Evolutionary conservation across 192 early-diverging fungal species (phyloP).

Genomic region (Rhizophagus prolifer): DNA sequence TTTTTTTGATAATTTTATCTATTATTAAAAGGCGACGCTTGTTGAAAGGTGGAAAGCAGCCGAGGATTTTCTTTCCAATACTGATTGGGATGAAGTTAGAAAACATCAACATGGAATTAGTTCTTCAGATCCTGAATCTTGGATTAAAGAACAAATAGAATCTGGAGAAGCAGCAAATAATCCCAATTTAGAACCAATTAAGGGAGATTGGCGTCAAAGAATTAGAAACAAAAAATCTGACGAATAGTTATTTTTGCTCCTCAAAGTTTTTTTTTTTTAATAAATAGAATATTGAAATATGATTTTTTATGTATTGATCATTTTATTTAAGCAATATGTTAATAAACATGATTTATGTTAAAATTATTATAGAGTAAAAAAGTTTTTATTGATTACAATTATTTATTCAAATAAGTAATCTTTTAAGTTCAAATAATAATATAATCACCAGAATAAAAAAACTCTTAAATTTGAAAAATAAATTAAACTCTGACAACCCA

Average conservation of each 20-base stretch:
- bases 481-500: too few species aligned
- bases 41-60: constrained; percentile 21
- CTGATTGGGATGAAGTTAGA: constrained; percentile 6
- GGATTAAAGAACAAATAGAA: constrained; percentile 22
- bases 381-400: too few species aligned
- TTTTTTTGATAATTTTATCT: background rate
- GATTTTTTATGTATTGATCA: background rate
- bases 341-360: too few species aligned
- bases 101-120: background rate
- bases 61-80: constrained; percentile 16
- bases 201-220: constrained; percentile 19
- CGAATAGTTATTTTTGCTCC: background rate
- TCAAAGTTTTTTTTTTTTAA: background rate
- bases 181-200: constrained; percentile 21
- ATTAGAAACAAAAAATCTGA: constrained; percentile 12
- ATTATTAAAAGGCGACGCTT: background rate
- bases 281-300: background rate
- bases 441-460: too few species aligned
- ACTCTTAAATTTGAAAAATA: too few species aligned
- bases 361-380: too few species aligned
- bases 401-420: too few species aligned
- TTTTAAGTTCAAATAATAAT: too few species aligned
- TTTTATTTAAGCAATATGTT: too few species aligned
- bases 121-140: constrained; percentile 2
- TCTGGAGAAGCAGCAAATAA: constrained; percentile 15